phyloP scores from a whole-genome alignment of 1,284 basidiomycete genomes.

The Tilletia indica region DNA sequence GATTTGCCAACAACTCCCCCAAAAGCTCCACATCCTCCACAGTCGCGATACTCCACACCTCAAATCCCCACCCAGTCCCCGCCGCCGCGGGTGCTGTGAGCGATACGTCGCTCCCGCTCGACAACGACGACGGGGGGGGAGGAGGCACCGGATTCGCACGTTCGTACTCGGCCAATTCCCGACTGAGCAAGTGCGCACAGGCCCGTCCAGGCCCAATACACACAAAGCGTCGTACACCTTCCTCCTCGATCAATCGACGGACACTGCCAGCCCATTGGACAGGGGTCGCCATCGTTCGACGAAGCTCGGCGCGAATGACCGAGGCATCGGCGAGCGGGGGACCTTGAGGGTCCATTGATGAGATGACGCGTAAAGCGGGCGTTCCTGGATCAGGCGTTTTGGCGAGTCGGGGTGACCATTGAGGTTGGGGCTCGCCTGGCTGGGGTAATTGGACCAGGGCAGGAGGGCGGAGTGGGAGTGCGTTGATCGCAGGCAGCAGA shows the following conservation, averaged over 20 bases:
- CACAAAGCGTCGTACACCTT: conserved; percentile 46
- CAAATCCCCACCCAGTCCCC: conserved; percentile 28
- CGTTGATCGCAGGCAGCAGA: conserved; percentile 34
- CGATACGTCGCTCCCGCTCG: neutral
- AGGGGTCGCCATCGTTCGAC: conserved; percentile 37
- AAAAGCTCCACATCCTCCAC: conserved; percentile 45
- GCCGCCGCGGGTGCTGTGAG: neutral
- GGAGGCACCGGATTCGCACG: conserved; percentile 25
- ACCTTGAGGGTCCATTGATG: conserved; percentile 34
- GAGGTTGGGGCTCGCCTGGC: conserved; percentile 1
- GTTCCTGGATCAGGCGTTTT: neutral
- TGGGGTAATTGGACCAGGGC: neutral
- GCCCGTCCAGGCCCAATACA: conserved; percentile 52
- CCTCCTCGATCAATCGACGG: conserved; percentile 40
- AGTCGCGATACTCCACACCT: conserved; percentile 47
- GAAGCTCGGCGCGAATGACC: conserved; percentile 39
- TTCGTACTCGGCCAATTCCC: conserved; percentile 40
- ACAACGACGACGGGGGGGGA: conserved; percentile 24
- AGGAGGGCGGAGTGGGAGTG: conserved; percentile 43
- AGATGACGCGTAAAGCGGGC: conserved; percentile 34
- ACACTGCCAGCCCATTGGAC: conserved; percentile 47
- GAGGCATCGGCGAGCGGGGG: conserved; percentile 23
- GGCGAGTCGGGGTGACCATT: conserved; percentile 1
- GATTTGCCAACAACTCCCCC: conserved; percentile 22
- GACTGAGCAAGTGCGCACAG: conserved; percentile 51